phyloP scores from a whole-genome alignment of 139 green algal species.

The Chlamydomonas schloesseri region DNA sequence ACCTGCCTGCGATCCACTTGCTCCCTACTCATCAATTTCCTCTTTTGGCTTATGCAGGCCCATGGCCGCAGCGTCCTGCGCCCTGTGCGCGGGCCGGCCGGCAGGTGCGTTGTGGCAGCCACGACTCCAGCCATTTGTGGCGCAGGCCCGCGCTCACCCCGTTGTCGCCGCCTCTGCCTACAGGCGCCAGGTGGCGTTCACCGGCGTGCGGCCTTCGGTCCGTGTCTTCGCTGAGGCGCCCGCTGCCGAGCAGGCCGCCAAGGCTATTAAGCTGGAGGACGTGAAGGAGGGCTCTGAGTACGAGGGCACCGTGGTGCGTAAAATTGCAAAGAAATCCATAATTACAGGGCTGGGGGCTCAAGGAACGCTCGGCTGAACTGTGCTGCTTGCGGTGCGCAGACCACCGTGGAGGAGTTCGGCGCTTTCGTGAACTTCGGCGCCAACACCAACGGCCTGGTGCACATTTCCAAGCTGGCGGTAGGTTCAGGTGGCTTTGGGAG shows the following conservation, averaged over 20 bases:
- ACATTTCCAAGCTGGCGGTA: conserved; percentile 93
- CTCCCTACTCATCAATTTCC: not conserved
- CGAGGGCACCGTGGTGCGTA: conserved; percentile 71
- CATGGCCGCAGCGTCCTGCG: conserved; percentile 28
- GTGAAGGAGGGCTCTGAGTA: conserved; percentile 62
- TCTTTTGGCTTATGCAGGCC: not conserved
- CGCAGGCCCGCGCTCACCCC: too few species aligned
- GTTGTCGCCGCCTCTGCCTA: too few species aligned
- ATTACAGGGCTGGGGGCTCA: not conserved
- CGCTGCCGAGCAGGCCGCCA: conserved; percentile 28
- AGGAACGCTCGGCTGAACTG: not conserved
- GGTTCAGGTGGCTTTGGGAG: not conserved
- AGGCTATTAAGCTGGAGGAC: conserved; percentile 41
- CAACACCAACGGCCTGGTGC: conserved; percentile 89
- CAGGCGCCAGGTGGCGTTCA: conserved; percentile 34
- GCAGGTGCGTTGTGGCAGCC: conserved; percentile 34
- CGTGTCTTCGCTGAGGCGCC: conserved; percentile 40
- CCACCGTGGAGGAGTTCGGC: conserved; percentile 81
- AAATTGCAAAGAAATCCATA: not conserved
- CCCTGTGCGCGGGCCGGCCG: conserved; percentile 1
- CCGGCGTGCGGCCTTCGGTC: conserved; percentile 4
- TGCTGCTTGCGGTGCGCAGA: conserved; percentile 51
- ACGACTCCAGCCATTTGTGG: not conserved
- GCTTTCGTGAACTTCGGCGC: conserved; percentile 95
- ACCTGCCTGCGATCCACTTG: too few species aligned